Evolutionary conservation across 2,329 filamentous ascomycete genomes (phyloP), one percentile per base, ranked within the genome.

Genomic region (Talaromyces islandicus): DNA sequence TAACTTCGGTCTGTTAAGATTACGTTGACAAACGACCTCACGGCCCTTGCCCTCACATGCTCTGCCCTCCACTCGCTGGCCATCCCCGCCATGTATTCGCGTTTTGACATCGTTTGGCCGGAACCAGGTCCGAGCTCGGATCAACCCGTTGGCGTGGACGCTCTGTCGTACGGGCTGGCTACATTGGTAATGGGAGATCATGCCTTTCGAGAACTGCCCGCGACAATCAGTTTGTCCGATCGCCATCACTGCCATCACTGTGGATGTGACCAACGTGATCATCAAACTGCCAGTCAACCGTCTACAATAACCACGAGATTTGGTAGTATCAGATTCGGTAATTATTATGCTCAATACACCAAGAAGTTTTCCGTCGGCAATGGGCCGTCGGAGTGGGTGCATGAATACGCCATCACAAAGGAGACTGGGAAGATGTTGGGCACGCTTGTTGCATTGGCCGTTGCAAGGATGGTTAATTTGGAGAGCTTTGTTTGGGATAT

Each of bases 371-470:
- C 89, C 3, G 81, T 94, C 6, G 89, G 89, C n/a, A 92, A 94
- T 72, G 90, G 90, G 0, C 90, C 89, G 0, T 71, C 82, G 7
- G 85, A 90, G 64, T 92, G 88, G 88, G 89, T 92, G 6, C 84
- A 87, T 59, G 89, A 93, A 69, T 93, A 94, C 74, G 83, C 89
- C 63, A 90, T 93, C 67, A 88, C 84, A 2, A 92, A 92, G 73
- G 90, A 93, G 70, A 87, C 88, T 60, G 91, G 91, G 3, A 94
- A 93, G 76, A 92, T 94, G 89, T 81, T 94, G n/a, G 89, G 90
- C 5, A 93, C 89, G 1, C 77, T 94, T 55, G 90, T 92, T 12
- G 89, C 90, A 10, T 77, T 92, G 64, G 89, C 90, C 12, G 81
- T 94, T n/a, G 86, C 87, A 50, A 87, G 89, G 63, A 94, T 94